A percentile compares a stretch with the other conserved stretches of the same genome.
Conservation (phyloP, 768 basidiomycete genomes). For the Leccinum pellstonianum region DNA sequence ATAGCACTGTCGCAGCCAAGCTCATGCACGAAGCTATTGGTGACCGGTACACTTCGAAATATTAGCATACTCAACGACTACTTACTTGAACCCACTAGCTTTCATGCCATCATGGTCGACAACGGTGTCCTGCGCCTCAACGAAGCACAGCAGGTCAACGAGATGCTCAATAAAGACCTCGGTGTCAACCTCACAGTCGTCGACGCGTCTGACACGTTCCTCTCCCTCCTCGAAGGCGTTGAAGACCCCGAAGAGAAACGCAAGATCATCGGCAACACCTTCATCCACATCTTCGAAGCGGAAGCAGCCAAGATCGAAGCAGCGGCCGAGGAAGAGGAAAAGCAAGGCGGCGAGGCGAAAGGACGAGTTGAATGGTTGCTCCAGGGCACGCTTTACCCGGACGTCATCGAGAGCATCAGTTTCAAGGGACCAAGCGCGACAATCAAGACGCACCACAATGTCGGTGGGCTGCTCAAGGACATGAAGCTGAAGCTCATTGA, state of each 20-base stretch:
- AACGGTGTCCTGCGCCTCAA: slow-evolving; percentile 94
- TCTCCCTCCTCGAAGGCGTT: slow-evolving; percentile 82
- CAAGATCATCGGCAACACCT: slow-evolving; percentile 98
- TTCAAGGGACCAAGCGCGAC: slow-evolving; percentile 99
- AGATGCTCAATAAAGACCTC: slow-evolving; percentile 90
- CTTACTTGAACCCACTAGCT: slow-evolving; percentile 46
- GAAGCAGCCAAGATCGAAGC: slow-evolving; percentile 90
- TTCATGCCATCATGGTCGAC: slow-evolving; percentile 99
- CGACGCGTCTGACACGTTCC: slow-evolving; percentile 92
- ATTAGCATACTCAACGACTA: neutral
- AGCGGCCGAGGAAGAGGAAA: slow-evolving; percentile 72
- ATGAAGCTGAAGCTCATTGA: slow-evolving; percentile 99
- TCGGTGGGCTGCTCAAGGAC: slow-evolving; percentile 91
- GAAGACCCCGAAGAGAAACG: slow-evolving; percentile 97
- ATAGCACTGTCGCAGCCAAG: slow-evolving; percentile 97
- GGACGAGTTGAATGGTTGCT: slow-evolving; percentile 96
- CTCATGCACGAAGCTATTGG: slow-evolving; percentile 99
- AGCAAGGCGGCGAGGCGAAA: slow-evolving; percentile 64
- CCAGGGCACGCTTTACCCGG: slow-evolving; percentile 97
- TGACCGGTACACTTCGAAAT: slow-evolving; percentile 60
- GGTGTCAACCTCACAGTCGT: slow-evolving; percentile 96
- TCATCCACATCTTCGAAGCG: slow-evolving; percentile 96
- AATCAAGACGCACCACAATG: slow-evolving; percentile 99
- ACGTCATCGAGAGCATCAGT: slow-evolving; percentile 98
- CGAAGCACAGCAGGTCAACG: slow-evolving; percentile 87